Evolutionary conservation across 371 early-diverging fungal genomes (phyloP).

Genomic region (Saksenaea oblongispora): DNA sequence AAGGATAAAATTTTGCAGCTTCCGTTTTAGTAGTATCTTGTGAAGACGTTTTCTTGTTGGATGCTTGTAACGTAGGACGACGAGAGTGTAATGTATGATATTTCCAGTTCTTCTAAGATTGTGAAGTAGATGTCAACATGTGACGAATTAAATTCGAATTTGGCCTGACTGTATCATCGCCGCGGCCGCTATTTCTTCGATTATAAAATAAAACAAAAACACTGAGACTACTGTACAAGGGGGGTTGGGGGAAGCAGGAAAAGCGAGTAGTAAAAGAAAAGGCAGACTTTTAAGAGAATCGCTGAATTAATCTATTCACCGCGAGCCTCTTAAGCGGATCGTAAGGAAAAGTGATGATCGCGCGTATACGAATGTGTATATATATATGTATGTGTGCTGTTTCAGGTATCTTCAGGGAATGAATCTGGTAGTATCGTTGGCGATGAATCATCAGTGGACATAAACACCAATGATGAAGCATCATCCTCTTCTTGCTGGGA

Average conservation of each 20-base stretch:
- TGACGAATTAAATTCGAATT: not conserved
- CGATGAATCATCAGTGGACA: not conserved
- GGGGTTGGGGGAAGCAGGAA: not conserved
- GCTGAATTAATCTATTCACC: not conserved
- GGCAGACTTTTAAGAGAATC: not conserved
- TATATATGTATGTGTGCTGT: not conserved
- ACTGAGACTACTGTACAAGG: not conserved
- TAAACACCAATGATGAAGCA: not conserved
- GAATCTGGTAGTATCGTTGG: not conserved
- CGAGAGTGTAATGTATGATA: too few species aligned
- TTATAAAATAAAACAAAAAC: not conserved
- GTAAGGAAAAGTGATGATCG: not conserved
- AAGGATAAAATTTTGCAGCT: too few species aligned
- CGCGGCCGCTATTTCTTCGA: not conserved
- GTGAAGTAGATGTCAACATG: not conserved
- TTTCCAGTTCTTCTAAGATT: too few species aligned
- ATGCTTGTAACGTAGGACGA: too few species aligned
- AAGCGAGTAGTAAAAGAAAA: not conserved
- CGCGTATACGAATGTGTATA: not conserved
- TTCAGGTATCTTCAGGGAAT: not conserved
- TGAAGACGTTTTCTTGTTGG: too few species aligned
- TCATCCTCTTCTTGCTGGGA: not conserved
- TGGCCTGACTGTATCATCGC: not conserved
- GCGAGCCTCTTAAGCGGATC: not conserved
- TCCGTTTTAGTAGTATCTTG: too few species aligned